Percentiles rank a stretch among this genome's conserved stretches.
phyloP scores from a whole-genome alignment of 2,329 filamentous ascomycete species.

The Penicillium griseofulvum region DNA sequence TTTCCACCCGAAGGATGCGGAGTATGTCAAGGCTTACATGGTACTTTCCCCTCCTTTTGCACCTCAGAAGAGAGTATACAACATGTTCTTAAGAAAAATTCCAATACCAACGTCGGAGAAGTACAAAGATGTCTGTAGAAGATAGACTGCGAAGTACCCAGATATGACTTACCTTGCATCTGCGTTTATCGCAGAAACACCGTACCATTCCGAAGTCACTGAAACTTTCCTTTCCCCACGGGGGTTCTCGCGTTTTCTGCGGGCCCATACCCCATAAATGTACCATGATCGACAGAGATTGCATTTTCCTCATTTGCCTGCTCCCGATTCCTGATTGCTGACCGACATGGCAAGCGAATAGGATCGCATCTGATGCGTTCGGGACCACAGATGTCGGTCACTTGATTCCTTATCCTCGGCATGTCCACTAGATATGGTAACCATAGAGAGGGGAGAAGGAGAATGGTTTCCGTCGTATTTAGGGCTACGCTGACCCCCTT shows the following conservation, averaged over 20 bases:
- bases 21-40: no score
- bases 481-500: not conserved
- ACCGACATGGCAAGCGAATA: slow-evolving; percentile 7
- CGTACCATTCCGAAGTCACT: not conserved
- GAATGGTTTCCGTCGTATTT: not conserved
- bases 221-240: not conserved
- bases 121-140: no score
- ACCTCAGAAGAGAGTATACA: no score
- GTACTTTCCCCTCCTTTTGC: no score
- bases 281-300: slow-evolving; percentile 12
- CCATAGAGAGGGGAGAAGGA: not conserved
- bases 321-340: not conserved
- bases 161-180: no score
- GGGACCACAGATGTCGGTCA: not conserved
- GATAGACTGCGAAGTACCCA: no score
- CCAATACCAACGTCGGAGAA: no score
- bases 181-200: no score
- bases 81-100: no score
- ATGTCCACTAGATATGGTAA: not conserved
- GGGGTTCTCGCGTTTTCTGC: not conserved
- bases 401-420: not conserved
- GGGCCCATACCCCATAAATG: not conserved
- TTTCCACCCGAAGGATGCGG: no score
- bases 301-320: slow-evolving; percentile 6
- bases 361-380: not conserved